These are phyloP conservation scores for Gypsophila paniculata DNA, from an alignment of 179 eudicot species.

Conservation along the genomic window DNA sequence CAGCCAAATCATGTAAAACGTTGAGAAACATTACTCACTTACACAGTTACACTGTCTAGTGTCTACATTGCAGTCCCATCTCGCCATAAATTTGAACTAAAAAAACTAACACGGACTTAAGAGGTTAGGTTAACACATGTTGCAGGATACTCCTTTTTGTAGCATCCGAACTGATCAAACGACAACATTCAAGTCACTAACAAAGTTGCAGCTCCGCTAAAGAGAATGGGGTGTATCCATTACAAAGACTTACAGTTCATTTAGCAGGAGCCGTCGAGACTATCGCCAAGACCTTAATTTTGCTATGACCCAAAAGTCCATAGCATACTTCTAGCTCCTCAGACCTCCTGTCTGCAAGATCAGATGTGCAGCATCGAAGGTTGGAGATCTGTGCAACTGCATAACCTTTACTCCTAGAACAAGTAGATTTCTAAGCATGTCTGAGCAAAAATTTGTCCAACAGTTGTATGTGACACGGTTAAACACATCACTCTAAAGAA, in stretches of 20 bases:
- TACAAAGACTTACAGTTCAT: too few relatives aligned
- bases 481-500: too few relatives aligned
- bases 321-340: conserved; percentile 20
- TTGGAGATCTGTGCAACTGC: background rate
- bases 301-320: background rate
- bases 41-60: background rate
- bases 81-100: background rate
- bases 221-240: too few relatives aligned
- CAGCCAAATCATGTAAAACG: conserved; percentile 4
- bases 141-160: background rate
- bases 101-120: background rate
- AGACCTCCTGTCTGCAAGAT: conserved; percentile 19
- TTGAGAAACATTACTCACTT: too few relatives aligned
- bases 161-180: background rate
- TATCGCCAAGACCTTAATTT: conserved; percentile 10
- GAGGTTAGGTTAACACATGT: background rate
- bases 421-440: background rate
- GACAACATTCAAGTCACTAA: background rate
- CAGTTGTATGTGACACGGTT: too few relatives aligned
- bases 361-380: conserved; percentile 16
- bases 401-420: conserved; percentile 17
- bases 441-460: too few relatives aligned
- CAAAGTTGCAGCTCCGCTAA: background rate
- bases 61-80: background rate
- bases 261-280: conserved; percentile 14